These are phyloP conservation scores for Fusarium agapanthi DNA, from an alignment of 2,329 filamentous ascomycete species.

Conservation along the genomic window DNA sequence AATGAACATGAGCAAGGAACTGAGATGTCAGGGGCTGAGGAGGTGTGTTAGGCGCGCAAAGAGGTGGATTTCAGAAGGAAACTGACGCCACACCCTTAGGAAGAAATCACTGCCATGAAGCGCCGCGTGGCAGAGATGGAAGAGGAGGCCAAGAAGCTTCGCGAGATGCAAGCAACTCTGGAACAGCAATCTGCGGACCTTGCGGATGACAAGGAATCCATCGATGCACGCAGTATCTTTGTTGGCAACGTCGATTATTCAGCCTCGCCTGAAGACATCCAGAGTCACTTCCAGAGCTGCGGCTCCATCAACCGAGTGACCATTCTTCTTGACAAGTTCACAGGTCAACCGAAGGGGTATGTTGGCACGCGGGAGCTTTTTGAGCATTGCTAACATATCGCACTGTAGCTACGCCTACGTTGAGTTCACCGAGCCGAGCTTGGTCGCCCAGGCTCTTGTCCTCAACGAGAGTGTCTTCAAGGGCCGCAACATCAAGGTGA, in stretches of 20 bases:
- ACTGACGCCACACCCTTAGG: slow-evolving; percentile 55
- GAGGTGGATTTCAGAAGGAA: slow-evolving; percentile 41
- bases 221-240: slow-evolving; percentile 95
- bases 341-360: slow-evolving; percentile 98
- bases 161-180: slow-evolving; percentile 86
- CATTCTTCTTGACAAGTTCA: slow-evolving; percentile 97
- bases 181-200: slow-evolving; percentile 86
- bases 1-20: slow-evolving; percentile 44
- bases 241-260: slow-evolving; percentile 99
- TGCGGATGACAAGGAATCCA: slow-evolving; percentile 92
- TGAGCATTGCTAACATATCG: slow-evolving; percentile 21
- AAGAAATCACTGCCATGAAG: slow-evolving; percentile 91
- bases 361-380: slow-evolving; percentile 42
- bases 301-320: slow-evolving; percentile 98
- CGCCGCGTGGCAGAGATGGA: slow-evolving; percentile 88
- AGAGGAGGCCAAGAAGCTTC: slow-evolving; percentile 84
- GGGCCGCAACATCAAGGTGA: slow-evolving; percentile 93
- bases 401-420: slow-evolving; percentile 90
- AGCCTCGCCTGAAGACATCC: slow-evolving; percentile 93
- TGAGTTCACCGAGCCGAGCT: slow-evolving; percentile 92
- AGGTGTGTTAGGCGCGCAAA: slow-evolving; percentile 48
- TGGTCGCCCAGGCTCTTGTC: slow-evolving; percentile 92
- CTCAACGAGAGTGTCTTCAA: slow-evolving; percentile 97
- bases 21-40: slow-evolving; percentile 46
- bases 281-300: slow-evolving; percentile 97